Evolutionary conservation across 1,284 basidiomycete species (phyloP), one percentile per base, ranked within the genome.

Genomic region (Ceratobasidium sp.): DNA sequence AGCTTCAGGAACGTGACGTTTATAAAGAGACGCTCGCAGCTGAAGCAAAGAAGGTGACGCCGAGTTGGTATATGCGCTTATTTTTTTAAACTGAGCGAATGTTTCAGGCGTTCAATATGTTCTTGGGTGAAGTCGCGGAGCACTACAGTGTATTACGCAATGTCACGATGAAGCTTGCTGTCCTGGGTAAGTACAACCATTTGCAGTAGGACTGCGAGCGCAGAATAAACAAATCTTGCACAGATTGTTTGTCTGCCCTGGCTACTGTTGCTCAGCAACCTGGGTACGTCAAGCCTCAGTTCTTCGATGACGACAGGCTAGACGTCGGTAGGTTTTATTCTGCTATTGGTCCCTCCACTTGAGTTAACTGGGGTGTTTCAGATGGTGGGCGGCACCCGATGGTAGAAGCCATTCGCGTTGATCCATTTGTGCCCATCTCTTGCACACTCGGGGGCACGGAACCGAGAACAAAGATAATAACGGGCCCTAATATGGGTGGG

Each of bases 381-480:
- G 74, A 74, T 16, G 81, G 91, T 0, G 86, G 92, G 11, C 27
- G 66, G 2, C 93, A 95, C 81, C 92, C 92, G 0, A 91, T 96
- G 88, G 88, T 95, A 14, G 95, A 97, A 81, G 86, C 86, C 14
- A 81, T 95, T 16, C 84, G 89, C 49, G 84, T 89, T 0, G 89
- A 93, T 76, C 92, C 93, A 0, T 96, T 94, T 80, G 90, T 96
- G 0, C 90, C 93, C 0, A 94, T 93, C 79, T 85, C 86, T 22
- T 79, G 92, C 8, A 79, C 80, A 1, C 86, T 93, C 80, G 89
- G 90, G 2, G 83, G 84, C 6, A 65, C 51, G 14, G 82, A 84
- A 34, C 84, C 90, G 0, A 83, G 86, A 58, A 89, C 86, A 78
- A 91, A 92, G 80, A 88, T 95, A 69, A 93, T 96, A 76, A 96